Conservation (phyloP, 345 rosid species). For the Erysimum cheiranthoides region DNA sequence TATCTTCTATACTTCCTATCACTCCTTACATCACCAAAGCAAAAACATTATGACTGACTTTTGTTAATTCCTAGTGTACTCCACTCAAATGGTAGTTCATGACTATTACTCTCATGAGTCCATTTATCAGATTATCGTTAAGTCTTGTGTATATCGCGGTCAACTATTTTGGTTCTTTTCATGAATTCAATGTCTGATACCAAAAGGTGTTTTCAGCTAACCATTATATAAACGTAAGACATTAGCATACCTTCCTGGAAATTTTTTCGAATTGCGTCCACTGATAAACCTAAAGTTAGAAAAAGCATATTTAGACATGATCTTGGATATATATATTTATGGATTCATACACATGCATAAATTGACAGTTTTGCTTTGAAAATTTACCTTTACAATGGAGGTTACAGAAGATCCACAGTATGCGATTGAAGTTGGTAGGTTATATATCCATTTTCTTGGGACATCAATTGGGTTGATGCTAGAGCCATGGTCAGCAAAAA, state of each 20-base stretch:
- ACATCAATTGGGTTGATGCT: conserved; percentile 75
- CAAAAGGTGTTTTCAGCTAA: not conserved
- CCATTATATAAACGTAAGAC: conserved; percentile 7
- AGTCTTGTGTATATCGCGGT: not conserved
- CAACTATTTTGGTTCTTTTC: not conserved
- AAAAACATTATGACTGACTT: not conserved
- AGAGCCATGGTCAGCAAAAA: conserved; percentile 91
- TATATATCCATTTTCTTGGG: conserved; percentile 72
- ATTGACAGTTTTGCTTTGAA: not conserved
- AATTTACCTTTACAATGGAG: conserved; percentile 72
- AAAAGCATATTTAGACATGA: not conserved
- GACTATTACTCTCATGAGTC: no score
- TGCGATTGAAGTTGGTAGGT: conserved; percentile 62
- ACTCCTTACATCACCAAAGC: conserved; percentile 19
- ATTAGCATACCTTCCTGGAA: conserved; percentile 75
- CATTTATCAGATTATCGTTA: not conserved
- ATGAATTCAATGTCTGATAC: conserved; percentile 7
- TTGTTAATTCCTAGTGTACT: no score
- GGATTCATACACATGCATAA: not conserved
- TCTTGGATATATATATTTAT: not conserved
- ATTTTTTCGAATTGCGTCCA: conserved; percentile 71
- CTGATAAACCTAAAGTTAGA: conserved; percentile 63
- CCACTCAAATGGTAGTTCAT: no score
- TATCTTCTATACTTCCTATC: not conserved
- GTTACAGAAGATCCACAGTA: conserved; percentile 90